These are phyloP conservation scores for Striga asiatica DNA, from an alignment of 257 asterid genomes.

Conservation along the genomic window DNA sequence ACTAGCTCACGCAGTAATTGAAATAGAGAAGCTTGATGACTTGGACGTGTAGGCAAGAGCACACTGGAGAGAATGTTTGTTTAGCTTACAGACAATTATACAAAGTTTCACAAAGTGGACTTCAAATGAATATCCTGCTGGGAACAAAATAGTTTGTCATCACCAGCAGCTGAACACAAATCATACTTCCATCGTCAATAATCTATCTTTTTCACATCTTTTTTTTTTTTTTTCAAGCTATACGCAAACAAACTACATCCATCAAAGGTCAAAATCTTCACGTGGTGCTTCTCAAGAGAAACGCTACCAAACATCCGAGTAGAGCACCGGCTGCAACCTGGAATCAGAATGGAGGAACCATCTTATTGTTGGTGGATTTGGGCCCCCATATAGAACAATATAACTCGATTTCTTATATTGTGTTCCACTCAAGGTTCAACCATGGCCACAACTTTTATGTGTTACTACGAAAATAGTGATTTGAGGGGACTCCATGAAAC, in stretches of 20 bases:
- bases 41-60: background rate
- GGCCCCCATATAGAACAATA: too few relatives aligned
- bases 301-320: slow-evolving; percentile 52
- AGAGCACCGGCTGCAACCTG: slow-evolving; percentile 78
- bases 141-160: background rate
- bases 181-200: background rate
- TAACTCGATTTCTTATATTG: too few relatives aligned
- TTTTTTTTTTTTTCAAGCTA: background rate
- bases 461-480: too few relatives aligned
- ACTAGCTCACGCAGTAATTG: background rate
- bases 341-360: background rate
- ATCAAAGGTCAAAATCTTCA: background rate
- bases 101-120: slow-evolving; percentile 13
- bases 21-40: background rate
- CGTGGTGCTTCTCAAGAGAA: slow-evolving; percentile 35
- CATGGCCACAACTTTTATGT: too few relatives aligned
- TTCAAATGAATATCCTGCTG: background rate
- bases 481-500: too few relatives aligned
- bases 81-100: slow-evolving; percentile 6
- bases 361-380: background rate
- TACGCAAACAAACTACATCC: slow-evolving; percentile 1
- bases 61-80: background rate
- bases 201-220: background rate
- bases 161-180: slow-evolving; percentile 11
- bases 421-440: too few relatives aligned